These are phyloP conservation scores for Striga hermonthica DNA, from an alignment of 305 asterid species.

Conservation along the genomic window DNA sequence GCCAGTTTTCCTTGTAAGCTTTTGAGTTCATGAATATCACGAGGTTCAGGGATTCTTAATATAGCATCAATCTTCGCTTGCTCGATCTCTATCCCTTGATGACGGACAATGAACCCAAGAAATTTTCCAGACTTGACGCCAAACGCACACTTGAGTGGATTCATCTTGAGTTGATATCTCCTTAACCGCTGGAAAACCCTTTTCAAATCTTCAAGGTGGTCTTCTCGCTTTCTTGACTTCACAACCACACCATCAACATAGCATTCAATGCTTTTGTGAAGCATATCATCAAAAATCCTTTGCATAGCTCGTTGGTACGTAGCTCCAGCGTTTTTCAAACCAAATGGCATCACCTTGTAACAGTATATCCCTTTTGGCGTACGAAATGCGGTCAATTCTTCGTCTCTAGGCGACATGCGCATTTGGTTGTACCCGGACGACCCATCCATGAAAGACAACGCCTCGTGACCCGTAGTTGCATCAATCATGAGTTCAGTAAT, in stretches of 20 bases:
- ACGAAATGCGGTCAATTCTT: neutral
- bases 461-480: neutral
- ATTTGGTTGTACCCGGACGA: slow-evolving; percentile 2
- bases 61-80: neutral
- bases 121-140: neutral
- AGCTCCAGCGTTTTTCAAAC: neutral
- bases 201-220: neutral
- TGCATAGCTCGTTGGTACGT: slow-evolving; percentile 12
- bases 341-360: slow-evolving; percentile 7
- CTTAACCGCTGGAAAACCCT: neutral
- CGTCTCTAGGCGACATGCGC: neutral
- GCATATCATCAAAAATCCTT: slow-evolving; percentile 18
- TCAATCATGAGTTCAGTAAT: neutral
- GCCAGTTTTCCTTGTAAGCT: slow-evolving; percentile 19
- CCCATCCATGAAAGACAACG: slow-evolving; percentile 6
- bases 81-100: neutral
- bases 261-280: neutral
- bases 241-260: slow-evolving; percentile 12
- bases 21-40: slow-evolving; percentile 2
- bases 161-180: slow-evolving; percentile 6
- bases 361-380: slow-evolving; percentile 11
- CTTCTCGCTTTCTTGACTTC: neutral
- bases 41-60: neutral
- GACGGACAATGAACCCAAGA: neutral
- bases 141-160: neutral